Percentiles rank a stretch among this genome's conserved stretches.
Evolutionary conservation across 345 rosid genomes (phyloP).

Genomic region (Eucalyptus cloeziana): DNA sequence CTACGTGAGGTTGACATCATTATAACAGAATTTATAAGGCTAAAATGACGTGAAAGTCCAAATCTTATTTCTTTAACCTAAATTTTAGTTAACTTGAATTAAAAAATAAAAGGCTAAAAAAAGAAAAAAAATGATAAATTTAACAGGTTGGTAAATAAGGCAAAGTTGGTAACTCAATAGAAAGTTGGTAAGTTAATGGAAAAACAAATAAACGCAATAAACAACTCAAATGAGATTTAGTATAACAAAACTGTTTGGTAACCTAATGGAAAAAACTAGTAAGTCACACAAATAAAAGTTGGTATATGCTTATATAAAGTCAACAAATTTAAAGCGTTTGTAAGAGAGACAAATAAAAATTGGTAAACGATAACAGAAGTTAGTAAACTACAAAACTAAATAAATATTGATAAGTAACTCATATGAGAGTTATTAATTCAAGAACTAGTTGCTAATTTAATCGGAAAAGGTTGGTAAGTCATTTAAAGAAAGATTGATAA

Average conservation of each 20-base stretch:
- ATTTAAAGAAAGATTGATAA: not conserved
- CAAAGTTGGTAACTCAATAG: not conserved
- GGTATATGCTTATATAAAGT: not conserved
- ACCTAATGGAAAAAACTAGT: not conserved
- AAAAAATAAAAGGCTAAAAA: too few species aligned
- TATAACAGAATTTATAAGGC: not conserved
- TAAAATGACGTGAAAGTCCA: too few species aligned
- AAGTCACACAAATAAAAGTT: not conserved
- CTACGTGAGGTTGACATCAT: not conserved
- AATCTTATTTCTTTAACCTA: not conserved
- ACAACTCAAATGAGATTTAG: not conserved
- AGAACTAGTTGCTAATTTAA: not conserved
- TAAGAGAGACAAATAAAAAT: not conserved
- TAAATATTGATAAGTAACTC: not conserved
- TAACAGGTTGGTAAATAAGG: not conserved
- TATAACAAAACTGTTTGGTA: fast-evolving
- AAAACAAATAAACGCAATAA: not conserved
- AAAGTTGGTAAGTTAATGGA: not conserved
- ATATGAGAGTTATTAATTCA: not conserved
- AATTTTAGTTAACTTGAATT: not conserved
- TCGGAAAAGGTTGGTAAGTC: not conserved
- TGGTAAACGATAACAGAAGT: not conserved
- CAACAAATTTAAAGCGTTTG: fast-evolving
- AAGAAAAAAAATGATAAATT: not conserved
- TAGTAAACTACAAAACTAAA: not conserved